A percentile compares a stretch with the other conserved stretches of the same genome.
Evolutionary conservation across 352 stramenopile genomes (phyloP).

Genomic region (Hyaloperonospora brassicae): DNA sequence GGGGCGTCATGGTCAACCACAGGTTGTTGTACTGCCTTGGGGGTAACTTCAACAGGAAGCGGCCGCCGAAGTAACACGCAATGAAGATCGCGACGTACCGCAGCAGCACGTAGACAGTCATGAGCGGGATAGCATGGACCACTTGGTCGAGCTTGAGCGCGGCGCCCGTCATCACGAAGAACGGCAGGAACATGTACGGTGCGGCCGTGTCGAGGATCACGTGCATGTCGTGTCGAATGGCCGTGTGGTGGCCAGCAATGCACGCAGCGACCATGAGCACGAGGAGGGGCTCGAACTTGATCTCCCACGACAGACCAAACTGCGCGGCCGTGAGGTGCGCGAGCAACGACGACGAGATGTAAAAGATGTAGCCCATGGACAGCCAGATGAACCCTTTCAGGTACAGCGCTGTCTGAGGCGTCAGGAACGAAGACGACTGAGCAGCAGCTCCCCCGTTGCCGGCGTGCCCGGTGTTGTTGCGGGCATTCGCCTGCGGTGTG

Average conservation of each 20-base stretch:
- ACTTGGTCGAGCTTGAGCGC: constrained; percentile 64
- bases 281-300: constrained; percentile 65
- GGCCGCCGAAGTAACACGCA: constrained; percentile 48
- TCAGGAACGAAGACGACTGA: constrained; percentile 4
- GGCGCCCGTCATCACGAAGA: constrained; percentile 73
- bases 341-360: constrained; percentile 44
- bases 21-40: constrained; percentile 65
- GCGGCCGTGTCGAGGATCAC: constrained; percentile 60
- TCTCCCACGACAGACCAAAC: constrained; percentile 51
- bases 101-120: constrained; percentile 53
- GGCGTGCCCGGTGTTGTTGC: too few species aligned
- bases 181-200: constrained; percentile 66
- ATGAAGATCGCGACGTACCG: constrained; percentile 54
- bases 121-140: constrained; percentile 46
- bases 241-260: constrained; percentile 47
- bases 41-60: constrained; percentile 53
- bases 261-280: constrained; percentile 63
- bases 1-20: constrained; percentile 66
- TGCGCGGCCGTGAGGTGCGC: constrained; percentile 31
- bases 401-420: constrained; percentile 31
- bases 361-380: constrained; percentile 49
- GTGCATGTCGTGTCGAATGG: constrained; percentile 71
- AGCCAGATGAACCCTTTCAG: constrained; percentile 65
- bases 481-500: too few species aligned
- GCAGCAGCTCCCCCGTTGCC: too few species aligned